Base-by-base conservation (phyloP, 306 rosid species). In the Crataegus laevigata region DNA sequence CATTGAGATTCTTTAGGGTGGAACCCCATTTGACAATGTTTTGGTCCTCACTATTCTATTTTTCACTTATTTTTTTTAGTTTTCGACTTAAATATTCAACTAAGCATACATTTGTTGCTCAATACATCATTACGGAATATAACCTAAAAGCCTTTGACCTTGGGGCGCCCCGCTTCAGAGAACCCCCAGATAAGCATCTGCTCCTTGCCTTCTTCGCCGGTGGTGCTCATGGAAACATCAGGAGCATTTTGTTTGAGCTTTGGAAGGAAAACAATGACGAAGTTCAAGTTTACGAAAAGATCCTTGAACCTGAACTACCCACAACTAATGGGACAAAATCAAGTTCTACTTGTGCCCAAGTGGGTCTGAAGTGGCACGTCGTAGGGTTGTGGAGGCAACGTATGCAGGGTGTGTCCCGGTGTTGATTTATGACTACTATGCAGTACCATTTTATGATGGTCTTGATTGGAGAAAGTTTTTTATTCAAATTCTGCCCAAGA, bases 291-390 rank as follows among this genome's bases (percentile, higher is more conserved):
- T 66, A 82, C 25, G 82, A 82, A 66, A 54, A 78, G 2, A 74
- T 82, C 55, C 85, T 77, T 1, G 32, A 18, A 19, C 10, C 54
- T 55, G 34, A 74, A 82, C 73, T 76, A 83, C 72, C 74, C 57
- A 77, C 52, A 76, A 70, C 11, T 68, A 32, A 72, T 83, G 87
- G 79, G 79, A 64, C 15, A 40, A 42, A 42, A 30, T 81, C 52
- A 80, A 80, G 76, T 83, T 79, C 51, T 79, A 84, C 73, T 54
- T 76, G 67, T 83, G 87, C 60, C 87, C 87, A 3, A 83, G 87
- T 83, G 87, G 84, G 10, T 72, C 81, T 18, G 84, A 83, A 73
- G 87, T 76, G 26, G 87, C 87, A 5, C 72, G 81, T 79, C 87
- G 74, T 22, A 79, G 84, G 64, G 74, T 79, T n/a, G 87, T 83